Evolutionary conservation across 176 grass and related monocot genomes (phyloP), one percentile per base, ranked within the genome.

Genomic region (Coix lacrymajobi): DNA sequence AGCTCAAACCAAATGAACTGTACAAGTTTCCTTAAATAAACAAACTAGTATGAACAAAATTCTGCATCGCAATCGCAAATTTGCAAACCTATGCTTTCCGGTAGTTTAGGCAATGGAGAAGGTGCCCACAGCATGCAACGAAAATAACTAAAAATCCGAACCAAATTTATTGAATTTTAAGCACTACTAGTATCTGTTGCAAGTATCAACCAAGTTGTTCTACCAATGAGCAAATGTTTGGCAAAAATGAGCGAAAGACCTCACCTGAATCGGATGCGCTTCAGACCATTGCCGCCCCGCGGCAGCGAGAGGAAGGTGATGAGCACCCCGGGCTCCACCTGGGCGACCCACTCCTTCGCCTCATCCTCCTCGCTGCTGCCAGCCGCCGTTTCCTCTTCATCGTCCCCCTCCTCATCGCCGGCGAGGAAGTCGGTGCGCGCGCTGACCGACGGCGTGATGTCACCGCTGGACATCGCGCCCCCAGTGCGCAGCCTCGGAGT

Each of bases 251-350:
- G 48, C 3, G 10, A 24, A 76, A 80, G 73, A 52, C 0, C 24
- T 72, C 90, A 97, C 94, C 94, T 97, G 91, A 97, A 97, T 49
- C 94, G 85, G 89, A 97, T 97, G 78, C 91, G 87, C 66, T 90
- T 92, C 57, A 97, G 89, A 49, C 93, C 85, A 75, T 97, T 97
- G 13, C 94, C 89, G 25, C 94, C 94, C 11, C 87, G 82, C 5
- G 81, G 91, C 45, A 94, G 85, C 61, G 91, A 87, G 34, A 93
- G 79, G 74, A 97, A 97, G 46, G 94, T 92, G 85, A 97, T 97
- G 63, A 97, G 89, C 75, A 97, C 91, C 5, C 94, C 94, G 24
- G 94, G 91, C 44, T 97, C 94, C 3, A 97, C 94, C 69, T 94
- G 94, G 4, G 94, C 91, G 33, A 97, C 89, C 94, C 94, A 93